Percentiles rank a stretch among this genome's conserved stretches.
Conservation (phyloP, 2,329 filamentous ascomycete genomes). For the Verticillium nubilum region DNA sequence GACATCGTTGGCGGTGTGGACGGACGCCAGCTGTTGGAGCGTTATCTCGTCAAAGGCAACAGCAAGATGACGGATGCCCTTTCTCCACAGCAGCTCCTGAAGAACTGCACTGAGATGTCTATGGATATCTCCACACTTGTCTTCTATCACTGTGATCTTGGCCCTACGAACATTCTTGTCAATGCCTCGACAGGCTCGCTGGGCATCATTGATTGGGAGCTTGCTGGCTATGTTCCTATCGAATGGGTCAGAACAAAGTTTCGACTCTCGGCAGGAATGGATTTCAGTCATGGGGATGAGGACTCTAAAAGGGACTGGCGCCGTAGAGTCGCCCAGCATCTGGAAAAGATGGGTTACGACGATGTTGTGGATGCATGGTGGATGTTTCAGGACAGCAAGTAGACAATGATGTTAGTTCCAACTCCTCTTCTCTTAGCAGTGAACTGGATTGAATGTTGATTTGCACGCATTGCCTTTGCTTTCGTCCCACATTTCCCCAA, state of each 20-base stretch:
- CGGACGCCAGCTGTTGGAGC: slow-evolving; percentile 5
- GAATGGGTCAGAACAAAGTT: slow-evolving; percentile 1
- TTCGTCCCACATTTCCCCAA: too few species aligned
- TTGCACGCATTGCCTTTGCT: too few species aligned
- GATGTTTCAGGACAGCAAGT: too few species aligned
- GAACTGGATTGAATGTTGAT: too few species aligned
- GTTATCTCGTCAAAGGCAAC: slow-evolving; percentile 7
- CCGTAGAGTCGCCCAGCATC: too few species aligned
- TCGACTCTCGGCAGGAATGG: too few species aligned
- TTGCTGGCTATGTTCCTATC: slow-evolving; percentile 12
- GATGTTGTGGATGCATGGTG: too few species aligned
- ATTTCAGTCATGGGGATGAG: too few species aligned
- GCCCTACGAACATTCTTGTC: slow-evolving; percentile 1
- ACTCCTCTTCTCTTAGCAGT: too few species aligned
- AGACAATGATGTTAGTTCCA: too few species aligned
- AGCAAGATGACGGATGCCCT: slow-evolving; percentile 8
- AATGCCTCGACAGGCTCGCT: slow-evolving; percentile 6
- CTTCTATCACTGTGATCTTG: slow-evolving; percentile 15
- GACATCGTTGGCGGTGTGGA: neutral
- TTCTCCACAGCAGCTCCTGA: slow-evolving; percentile 9
- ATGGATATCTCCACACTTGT: slow-evolving; percentile 13
- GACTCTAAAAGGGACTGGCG: too few species aligned
- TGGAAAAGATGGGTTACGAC: too few species aligned
- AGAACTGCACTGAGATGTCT: slow-evolving; percentile 10
- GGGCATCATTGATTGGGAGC: slow-evolving; percentile 15